Evolutionary conservation across 2,329 filamentous ascomycete species (phyloP).

Genomic region (Polychaeton citri): DNA sequence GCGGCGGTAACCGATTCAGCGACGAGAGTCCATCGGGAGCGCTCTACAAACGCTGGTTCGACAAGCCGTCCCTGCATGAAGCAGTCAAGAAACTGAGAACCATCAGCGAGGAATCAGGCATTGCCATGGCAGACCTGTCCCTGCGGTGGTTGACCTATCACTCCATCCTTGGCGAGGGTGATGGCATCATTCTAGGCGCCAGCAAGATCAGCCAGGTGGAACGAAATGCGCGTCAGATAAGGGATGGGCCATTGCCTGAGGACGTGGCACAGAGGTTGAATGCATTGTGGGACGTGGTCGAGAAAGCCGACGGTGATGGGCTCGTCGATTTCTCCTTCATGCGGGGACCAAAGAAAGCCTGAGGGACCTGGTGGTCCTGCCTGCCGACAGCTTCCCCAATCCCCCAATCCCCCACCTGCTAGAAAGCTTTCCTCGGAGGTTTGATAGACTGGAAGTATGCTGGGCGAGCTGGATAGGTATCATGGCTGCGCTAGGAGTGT

Average conservation of each 20-base stretch:
- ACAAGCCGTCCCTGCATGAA: slow-evolving; percentile 26
- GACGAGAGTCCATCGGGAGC: slow-evolving; percentile 7
- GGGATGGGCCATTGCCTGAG: slow-evolving; percentile 9
- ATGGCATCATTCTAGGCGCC: slow-evolving; percentile 23
- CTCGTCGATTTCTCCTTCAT: no score
- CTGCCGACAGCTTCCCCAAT: no score
- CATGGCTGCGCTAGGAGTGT: no score
- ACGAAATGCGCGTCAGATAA: slow-evolving; percentile 7
- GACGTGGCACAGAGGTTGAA: slow-evolving; percentile 7
- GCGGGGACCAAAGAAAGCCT: no score
- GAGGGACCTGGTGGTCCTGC: no score
- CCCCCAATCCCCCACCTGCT: no score
- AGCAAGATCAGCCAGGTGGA: slow-evolving; percentile 7
- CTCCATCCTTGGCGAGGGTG: slow-evolving; percentile 18
- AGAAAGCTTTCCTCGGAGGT: no score
- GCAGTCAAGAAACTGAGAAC: slow-evolving; percentile 25
- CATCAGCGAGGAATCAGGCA: slow-evolving; percentile 20
- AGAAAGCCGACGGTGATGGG: no score
- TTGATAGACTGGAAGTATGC: no score
- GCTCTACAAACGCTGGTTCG: slow-evolving; percentile 24
- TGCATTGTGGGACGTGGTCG: slow-evolving; percentile 7
- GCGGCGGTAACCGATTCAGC: slow-evolving; percentile 3
- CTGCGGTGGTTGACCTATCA: slow-evolving; percentile 32
- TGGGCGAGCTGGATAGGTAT: no score
- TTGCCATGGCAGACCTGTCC: slow-evolving; percentile 28